Evolutionary conservation across 805 yeast species (phyloP).

Genomic region (Yarrowia yakushimensis): DNA sequence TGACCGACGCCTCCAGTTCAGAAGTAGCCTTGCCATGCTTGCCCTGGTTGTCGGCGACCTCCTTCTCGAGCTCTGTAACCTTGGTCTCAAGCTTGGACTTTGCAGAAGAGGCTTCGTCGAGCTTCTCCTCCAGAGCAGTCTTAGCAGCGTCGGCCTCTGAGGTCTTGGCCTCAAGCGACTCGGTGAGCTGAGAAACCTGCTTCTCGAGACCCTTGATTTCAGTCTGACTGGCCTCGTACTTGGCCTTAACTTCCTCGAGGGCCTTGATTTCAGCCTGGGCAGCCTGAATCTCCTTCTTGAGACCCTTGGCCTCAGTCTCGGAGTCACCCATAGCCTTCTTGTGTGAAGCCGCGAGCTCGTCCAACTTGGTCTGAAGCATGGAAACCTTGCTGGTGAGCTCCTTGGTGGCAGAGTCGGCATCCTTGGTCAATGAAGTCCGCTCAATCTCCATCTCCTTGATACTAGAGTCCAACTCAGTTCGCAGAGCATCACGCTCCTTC

Average conservation of each 20-base stretch:
- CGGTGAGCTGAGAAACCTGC: slow-evolving; percentile 4
- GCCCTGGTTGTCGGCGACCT: not conserved
- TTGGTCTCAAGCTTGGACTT: slow-evolving; percentile 8
- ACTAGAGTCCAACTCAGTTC: not conserved
- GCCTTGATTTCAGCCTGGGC: slow-evolving; percentile 8
- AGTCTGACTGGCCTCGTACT: slow-evolving; percentile 8
- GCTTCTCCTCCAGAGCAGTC: not conserved
- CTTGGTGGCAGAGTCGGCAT: slow-evolving; percentile 23
- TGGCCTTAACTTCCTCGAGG: slow-evolving; percentile 3
- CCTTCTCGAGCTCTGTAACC: slow-evolving; percentile 23
- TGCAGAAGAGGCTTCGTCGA: not conserved
- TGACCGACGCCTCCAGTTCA: not conserved
- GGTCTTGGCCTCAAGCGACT: slow-evolving; percentile 1
- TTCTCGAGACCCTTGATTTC: not conserved
- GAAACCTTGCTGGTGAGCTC: slow-evolving; percentile 9
- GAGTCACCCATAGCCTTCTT: slow-evolving; percentile 5
- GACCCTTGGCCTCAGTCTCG: slow-evolving; percentile 18
- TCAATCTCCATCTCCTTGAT: slow-evolving; percentile 24
- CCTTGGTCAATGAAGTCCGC: slow-evolving; percentile 16
- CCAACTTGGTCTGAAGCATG: slow-evolving; percentile 13
- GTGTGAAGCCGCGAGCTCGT: slow-evolving; percentile 17
- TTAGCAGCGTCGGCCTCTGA: not conserved
- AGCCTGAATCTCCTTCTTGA: not conserved
- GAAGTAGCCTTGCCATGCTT: slow-evolving; percentile 10
- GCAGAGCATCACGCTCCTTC: not conserved